Evolutionary conservation across 2,329 filamentous ascomycete species (phyloP).

Genomic region (Fusarium penzigii): DNA sequence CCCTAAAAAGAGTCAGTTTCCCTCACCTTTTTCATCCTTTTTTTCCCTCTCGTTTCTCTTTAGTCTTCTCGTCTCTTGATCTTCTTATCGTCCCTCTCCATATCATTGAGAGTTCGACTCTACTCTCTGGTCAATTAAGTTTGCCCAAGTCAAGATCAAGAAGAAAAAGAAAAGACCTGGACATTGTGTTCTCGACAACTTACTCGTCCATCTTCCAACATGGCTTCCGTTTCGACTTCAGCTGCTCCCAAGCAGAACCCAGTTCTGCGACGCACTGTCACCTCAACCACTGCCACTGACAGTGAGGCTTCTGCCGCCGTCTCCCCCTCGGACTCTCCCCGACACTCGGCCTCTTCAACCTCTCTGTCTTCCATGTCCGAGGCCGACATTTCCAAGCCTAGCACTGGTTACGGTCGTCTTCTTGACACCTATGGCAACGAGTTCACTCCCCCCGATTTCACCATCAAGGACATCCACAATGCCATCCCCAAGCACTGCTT

Average conservation of each 20-base stretch:
- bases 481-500: conserved; percentile 65
- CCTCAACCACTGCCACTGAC: conserved; percentile 12
- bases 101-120: not conserved
- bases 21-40: not conserved
- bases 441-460: conserved; percentile 12
- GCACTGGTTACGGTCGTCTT: not conserved
- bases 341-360: conserved; percentile 74
- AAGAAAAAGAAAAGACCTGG: no score
- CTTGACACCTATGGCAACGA: conserved; percentile 34
- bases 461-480: conserved; percentile 33
- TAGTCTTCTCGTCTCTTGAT: not conserved
- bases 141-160: no score
- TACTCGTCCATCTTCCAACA: no score
- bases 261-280: conserved; percentile 27
- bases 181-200: no score
- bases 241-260: conserved; percentile 18
- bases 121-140: not conserved
- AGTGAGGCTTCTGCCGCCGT: conserved; percentile 54
- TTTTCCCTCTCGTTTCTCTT: conserved; percentile 1
- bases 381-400: conserved; percentile 18
- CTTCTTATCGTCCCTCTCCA: no score
- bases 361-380: conserved; percentile 61
- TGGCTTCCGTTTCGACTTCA: not conserved
- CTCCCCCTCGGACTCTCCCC: conserved; percentile 61
- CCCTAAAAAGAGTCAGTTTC: not conserved